Base-by-base conservation (phyloP, 768 basidiomycete species). In the Russula emetica region DNA sequence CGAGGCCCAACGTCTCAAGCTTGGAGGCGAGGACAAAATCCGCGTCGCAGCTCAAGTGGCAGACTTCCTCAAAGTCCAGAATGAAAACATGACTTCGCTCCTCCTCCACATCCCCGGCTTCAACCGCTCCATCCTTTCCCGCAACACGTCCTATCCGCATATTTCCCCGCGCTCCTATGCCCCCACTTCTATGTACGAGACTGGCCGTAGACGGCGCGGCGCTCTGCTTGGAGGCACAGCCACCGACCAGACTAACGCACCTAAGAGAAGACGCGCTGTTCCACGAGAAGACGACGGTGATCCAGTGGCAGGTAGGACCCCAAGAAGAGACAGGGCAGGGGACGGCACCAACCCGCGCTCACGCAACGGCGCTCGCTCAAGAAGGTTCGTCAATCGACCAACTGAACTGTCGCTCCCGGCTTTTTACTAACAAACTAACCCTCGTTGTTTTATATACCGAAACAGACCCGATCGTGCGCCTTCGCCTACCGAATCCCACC, bases 11-110 rank as follows among this genome's bases (percentile, higher is more conserved):
- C 82, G 91, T 51, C 88, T 97, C 76, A 93, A 94, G 75, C 83
- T 94, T 65, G 95, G 96, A 30, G 92, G 91, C 59, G 96, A 98
- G 75, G 97, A 98, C 84, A 98, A 98, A 80, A 96, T 98, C 75
- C 85, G 93, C 71, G 92, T 96, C 64, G 93, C 93, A 22, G 92
- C 88, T 69, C 87, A 86, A 67, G 94, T 94, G 30, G 91, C 92
- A 42, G 94, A 98, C 78, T 88, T 85, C 70, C 85, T 98, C 75
- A 84, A 86, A 70, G 75, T 76, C 10, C 85, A 90, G 73, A 76
- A 80, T 52, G 72, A 72, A 64, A 85, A 91, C 70, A 82, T 91
- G 71, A 78, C 79, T 55, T 76, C 79, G 26, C 81, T 92, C 38
- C 77, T 89, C 11, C 82, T 82, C 64, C 77, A 81, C 63, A 74